Evolutionary conservation across 352 stramenopile genomes (phyloP).

Genomic region (Globisporangium carolinianum): DNA sequence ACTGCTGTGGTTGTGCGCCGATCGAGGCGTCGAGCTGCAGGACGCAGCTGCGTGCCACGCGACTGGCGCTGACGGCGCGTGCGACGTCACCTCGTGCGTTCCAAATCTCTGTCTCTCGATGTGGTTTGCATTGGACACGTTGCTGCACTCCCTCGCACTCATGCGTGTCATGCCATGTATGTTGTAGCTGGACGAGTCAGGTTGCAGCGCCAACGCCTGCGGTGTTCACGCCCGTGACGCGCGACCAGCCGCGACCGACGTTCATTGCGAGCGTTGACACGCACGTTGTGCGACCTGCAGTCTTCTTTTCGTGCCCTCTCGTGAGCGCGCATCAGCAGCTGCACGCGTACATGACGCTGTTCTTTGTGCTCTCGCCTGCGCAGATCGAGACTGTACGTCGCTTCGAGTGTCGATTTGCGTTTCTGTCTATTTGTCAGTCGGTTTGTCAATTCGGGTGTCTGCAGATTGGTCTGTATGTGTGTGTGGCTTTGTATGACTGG

Average conservation of each 20-base stretch:
- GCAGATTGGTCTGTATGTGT: too few relatives aligned
- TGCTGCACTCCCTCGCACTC: background rate
- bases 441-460: too few relatives aligned
- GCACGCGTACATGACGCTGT: conserved; percentile 54
- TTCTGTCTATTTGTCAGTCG: too few relatives aligned
- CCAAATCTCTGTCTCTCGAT: background rate
- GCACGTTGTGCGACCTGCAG: conserved; percentile 19
- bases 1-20: conserved; percentile 39
- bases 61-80: conserved; percentile 22
- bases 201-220: conserved; percentile 4
- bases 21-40: conserved; percentile 45
- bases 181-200: conserved; percentile 31
- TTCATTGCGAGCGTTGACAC: conserved; percentile 11
- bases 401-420: background rate
- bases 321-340: conserved; percentile 21
- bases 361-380: conserved; percentile 48
- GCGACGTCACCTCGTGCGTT: conserved; percentile 35
- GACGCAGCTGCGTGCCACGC: conserved; percentile 23
- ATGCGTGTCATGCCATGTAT: background rate
- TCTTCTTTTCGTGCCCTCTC: conserved; percentile 55
- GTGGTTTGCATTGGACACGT: background rate
- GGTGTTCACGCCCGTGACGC: conserved; percentile 10
- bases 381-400: conserved; percentile 19
- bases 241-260: conserved; percentile 5
- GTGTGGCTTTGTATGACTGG: too few relatives aligned